Base-by-base conservation (phyloP, 805 yeast species). In the Barnettozyma botsteinii region DNA sequence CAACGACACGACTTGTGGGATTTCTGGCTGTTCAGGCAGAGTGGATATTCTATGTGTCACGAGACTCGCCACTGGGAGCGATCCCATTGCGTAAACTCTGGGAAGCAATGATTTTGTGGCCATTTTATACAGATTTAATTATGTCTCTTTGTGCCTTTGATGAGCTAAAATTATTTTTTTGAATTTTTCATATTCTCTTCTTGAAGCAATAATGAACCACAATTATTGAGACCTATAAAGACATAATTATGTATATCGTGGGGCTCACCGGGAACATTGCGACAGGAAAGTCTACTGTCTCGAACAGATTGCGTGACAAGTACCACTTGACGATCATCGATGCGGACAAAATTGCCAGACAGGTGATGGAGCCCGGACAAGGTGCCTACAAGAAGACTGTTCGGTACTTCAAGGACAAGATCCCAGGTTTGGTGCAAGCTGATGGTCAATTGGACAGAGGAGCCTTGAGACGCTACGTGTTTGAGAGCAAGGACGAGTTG, bases 251-350 rank as follows among this genome's bases (percentile, higher is more conserved):
- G 98, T 72, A 93, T 33, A 72, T 93, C 24, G 73, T 93, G 6
- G 99, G 99, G 1, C 72, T 93, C n/a, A 93, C 98, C 0, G 99
- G 99, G 2, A 96, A 97, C 2, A 93, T 93, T 36, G 96, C 96
- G 5, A 74, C 93, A n/a, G 99, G 99, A 3, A 93, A 93, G 55
- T 82, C 95, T 15, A 91, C 98, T 0, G 97, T 85, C 0, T 85
- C 96, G 0, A 55, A 64, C 14, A 60, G 73, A 26, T 62, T 93
- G 10, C 46, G 59, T 5, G 72, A 75, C 9, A 62, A 75, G 10
- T 71, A 79, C 53, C 55, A 66, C 2, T 43, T 84, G 5, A 71
- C 82, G 0, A 61, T 93, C 1, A 71, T 93, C 1, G 98, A 93
- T 64, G 98, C 98, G 1, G 99, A 93, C 59, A 59, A 75, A 36